Evolutionary conservation across 2,329 filamentous ascomycete genomes (phyloP).

Genomic region (Colletotrichum salicis): DNA sequence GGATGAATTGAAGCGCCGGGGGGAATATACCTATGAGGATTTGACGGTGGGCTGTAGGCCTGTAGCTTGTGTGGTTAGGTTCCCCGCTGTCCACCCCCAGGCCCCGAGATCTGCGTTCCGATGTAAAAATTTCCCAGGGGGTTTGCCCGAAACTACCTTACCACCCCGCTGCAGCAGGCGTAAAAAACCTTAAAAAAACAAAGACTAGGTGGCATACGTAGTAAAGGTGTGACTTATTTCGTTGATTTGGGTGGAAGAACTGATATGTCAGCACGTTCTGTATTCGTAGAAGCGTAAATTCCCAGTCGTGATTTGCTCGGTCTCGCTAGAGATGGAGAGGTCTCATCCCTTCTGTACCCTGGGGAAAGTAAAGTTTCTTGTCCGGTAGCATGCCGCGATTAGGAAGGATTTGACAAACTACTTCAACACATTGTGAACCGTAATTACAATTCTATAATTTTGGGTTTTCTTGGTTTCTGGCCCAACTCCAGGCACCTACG

Average conservation of each 20-base stretch:
- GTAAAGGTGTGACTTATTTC: background rate
- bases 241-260: background rate
- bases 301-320: background rate
- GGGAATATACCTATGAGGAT: too few relatives aligned
- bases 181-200: background rate
- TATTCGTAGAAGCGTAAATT: background rate
- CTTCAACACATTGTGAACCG: too few relatives aligned
- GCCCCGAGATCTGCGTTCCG: constrained; percentile 2
- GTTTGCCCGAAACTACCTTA: background rate
- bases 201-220: too few relatives aligned
- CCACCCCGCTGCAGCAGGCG: background rate
- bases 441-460: background rate
- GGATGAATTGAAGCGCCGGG: background rate
- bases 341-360: background rate
- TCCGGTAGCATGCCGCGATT: background rate
- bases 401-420: background rate
- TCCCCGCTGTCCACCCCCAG: too few relatives aligned
- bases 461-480: background rate
- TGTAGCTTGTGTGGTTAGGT: background rate
- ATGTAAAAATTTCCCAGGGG: background rate
- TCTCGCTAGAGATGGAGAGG: background rate
- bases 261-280: background rate
- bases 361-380: too few relatives aligned
- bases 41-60: too few relatives aligned
- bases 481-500: too few relatives aligned